These are phyloP conservation scores for Leptomonas pyrrhocoris DNA, from an alignment of 208 protist genomes.

Conservation along the genomic window DNA sequence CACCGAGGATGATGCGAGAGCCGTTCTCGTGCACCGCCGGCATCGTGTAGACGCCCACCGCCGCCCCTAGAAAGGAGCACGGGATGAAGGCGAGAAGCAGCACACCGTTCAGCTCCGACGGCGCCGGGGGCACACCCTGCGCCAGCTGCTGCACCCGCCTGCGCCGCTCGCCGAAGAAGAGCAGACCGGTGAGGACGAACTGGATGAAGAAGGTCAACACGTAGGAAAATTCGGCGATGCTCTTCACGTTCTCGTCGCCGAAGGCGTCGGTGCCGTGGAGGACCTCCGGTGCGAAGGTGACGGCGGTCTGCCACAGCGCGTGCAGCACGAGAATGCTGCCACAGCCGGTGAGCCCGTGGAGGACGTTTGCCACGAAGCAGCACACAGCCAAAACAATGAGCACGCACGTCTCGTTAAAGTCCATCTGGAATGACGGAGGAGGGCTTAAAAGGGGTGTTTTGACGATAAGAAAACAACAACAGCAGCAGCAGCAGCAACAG, in stretches of 20 bases:
- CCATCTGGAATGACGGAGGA: neutral
- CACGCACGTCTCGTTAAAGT: conserved; percentile 18
- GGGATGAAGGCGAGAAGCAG: conserved; percentile 29
- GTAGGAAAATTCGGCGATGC: conserved; percentile 37
- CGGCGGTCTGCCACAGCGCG: conserved; percentile 37
- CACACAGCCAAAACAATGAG: conserved; percentile 27
- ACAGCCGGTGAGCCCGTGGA: conserved; percentile 48
- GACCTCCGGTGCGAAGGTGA: conserved; percentile 18
- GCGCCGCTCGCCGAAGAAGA: conserved; percentile 35
- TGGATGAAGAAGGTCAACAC: conserved; percentile 41
- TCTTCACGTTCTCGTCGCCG: conserved; percentile 29
- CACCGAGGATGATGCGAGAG: conserved; percentile 39
- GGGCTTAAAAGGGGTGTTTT: neutral
- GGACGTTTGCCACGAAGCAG: conserved; percentile 42
- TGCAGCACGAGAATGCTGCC: conserved; percentile 47
- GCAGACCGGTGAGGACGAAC: conserved; percentile 13
- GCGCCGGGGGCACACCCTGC: conserved; percentile 13
- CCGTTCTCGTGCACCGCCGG: conserved; percentile 31
- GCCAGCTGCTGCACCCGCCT: conserved; percentile 17
- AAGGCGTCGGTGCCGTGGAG: conserved; percentile 27
- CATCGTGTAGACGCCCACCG: conserved; percentile 32
- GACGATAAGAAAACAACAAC: neutral
- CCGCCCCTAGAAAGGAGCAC: conserved; percentile 26
- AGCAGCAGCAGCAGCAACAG: no score
- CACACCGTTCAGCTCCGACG: conserved; percentile 29